These are phyloP conservation scores for Aaosphaeria pasadenensis DNA, from an alignment of 2,329 filamentous ascomycete genomes.

Conservation along the genomic window DNA sequence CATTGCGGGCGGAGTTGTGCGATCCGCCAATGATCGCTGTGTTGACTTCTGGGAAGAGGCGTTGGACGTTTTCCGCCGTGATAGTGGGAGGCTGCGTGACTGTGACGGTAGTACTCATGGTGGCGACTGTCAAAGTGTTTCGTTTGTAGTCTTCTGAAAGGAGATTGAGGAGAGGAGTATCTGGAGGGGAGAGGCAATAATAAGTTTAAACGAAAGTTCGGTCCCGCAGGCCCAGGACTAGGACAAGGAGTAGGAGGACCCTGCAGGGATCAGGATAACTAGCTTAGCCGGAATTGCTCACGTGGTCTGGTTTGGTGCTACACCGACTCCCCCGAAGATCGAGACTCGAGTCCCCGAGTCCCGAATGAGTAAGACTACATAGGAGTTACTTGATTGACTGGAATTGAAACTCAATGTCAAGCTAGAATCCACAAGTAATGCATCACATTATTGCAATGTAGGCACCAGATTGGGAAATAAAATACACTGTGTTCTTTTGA, in stretches of 20 bases:
- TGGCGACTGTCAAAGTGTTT: slow-evolving; percentile 7
- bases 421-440: too few relatives aligned
- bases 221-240: neutral
- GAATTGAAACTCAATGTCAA: too few relatives aligned
- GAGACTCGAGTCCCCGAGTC: neutral
- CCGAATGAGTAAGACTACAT: neutral
- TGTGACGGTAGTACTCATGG: slow-evolving; percentile 31
- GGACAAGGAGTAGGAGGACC: too few relatives aligned
- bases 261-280: too few relatives aligned
- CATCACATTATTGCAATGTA: too few relatives aligned
- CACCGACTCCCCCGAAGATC: neutral
- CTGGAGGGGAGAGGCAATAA: neutral
- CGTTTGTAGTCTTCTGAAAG: neutral
- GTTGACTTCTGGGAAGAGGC: slow-evolving; percentile 82
- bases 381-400: neutral
- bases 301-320: neutral
- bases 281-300: too few relatives aligned
- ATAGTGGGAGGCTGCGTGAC: slow-evolving; percentile 56
- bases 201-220: neutral
- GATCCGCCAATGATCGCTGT: slow-evolving; percentile 58
- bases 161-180: neutral
- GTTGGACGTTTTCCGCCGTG: slow-evolving; percentile 81
- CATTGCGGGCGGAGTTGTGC: slow-evolving; percentile 57
- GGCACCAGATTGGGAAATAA: too few relatives aligned
- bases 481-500: too few relatives aligned